Evolutionary conservation across 495 filamentous ascomycete genomes (phyloP).

Genomic region (Cetradonia linearis): DNA sequence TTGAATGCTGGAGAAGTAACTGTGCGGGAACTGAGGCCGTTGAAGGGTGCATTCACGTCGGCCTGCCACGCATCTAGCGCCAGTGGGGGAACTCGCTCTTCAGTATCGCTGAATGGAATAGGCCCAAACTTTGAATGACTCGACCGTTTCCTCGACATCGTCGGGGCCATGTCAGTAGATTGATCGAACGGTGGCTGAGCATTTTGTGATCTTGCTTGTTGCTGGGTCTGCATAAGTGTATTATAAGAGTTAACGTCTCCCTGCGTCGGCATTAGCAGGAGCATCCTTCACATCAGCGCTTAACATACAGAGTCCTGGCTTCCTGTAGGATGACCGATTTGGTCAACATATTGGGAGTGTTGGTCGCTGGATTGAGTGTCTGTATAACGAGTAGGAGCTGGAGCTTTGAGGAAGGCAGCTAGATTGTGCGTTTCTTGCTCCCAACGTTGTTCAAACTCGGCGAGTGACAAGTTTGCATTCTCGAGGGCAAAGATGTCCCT

Average conservation of each 20-base stretch:
- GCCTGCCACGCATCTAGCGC: conserved; percentile 4
- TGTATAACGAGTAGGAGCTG: background rate
- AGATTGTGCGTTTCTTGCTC: background rate
- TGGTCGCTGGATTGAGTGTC: background rate
- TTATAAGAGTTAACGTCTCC: background rate
- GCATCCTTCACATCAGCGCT: background rate
- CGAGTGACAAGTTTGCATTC: background rate
- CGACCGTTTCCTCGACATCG: conserved; percentile 18
- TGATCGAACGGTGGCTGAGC: background rate
- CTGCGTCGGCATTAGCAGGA: background rate
- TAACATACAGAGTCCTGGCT: background rate
- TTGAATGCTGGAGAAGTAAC: conserved; percentile 4
- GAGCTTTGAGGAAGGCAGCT: background rate
- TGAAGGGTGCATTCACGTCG: conserved; percentile 6
- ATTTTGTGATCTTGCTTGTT: background rate
- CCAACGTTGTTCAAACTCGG: background rate
- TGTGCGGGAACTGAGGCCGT: background rate
- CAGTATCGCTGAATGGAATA: conserved; percentile 7
- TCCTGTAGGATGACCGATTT: background rate
- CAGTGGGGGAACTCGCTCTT: conserved; percentile 4
- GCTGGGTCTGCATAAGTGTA: background rate
- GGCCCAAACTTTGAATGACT: conserved; percentile 16
- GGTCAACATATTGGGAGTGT: background rate
- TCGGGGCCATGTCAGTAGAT: background rate
- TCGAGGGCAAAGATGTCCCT: background rate